phyloP scores from a whole-genome alignment of 2,329 filamentous ascomycete species.

The Amauroascus niger region DNA sequence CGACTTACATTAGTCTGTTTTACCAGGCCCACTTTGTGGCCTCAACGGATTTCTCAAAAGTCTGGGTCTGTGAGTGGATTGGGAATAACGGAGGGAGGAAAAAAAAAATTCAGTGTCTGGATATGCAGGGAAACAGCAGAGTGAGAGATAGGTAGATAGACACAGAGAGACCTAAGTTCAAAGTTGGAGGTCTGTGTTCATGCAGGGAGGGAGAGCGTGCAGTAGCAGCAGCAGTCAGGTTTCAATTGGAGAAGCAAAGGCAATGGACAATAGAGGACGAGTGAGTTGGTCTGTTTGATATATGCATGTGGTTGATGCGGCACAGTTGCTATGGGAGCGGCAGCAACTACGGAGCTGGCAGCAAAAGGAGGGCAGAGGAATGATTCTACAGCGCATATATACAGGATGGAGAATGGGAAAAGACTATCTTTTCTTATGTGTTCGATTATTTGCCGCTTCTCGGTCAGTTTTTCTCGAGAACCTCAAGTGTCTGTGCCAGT shows the following conservation, averaged over 20 bases:
- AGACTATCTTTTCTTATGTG: background rate
- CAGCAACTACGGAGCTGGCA: background rate
- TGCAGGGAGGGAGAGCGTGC: background rate
- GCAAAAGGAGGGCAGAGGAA: background rate
- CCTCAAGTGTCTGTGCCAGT: too few species aligned
- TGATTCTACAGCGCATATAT: background rate
- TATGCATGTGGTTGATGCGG: background rate
- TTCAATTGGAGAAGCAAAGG: background rate
- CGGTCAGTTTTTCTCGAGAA: background rate
- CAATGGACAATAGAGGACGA: background rate
- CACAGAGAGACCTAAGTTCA: background rate
- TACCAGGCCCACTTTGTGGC: background rate
- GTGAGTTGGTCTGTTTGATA: background rate
- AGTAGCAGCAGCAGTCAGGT: background rate
- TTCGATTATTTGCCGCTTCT: background rate
- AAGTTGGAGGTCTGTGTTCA: background rate
- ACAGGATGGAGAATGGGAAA: background rate
- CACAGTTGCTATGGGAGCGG: background rate
- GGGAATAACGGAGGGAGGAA: background rate
- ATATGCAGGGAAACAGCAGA: background rate
- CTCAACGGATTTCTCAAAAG: background rate
- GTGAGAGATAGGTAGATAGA: background rate
- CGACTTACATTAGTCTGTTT: slow-evolving; percentile 7
- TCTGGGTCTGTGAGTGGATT: background rate
- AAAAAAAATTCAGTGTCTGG: background rate